A percentile compares a stretch with the other conserved stretches of the same genome.
Evolutionary conservation across 768 basidiomycete genomes (phyloP).

Genomic region (Termitomyces sp.): DNA sequence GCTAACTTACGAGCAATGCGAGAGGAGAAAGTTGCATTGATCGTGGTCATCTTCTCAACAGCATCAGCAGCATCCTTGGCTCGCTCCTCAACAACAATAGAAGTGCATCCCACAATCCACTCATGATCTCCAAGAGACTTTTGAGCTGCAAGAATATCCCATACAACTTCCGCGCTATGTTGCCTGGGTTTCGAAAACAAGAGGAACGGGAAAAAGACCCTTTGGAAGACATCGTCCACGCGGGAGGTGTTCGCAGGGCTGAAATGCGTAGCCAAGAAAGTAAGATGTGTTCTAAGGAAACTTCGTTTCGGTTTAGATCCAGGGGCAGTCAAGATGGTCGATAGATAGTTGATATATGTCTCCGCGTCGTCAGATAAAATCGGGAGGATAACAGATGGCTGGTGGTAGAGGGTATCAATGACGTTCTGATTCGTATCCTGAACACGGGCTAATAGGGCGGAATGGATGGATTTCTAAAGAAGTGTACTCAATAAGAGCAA

Average conservation of each 20-base stretch:
- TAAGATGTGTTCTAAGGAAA: slow-evolving; percentile 51
- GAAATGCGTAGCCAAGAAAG: slow-evolving; percentile 53
- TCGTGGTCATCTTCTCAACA: slow-evolving; percentile 41
- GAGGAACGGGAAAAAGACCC: slow-evolving; percentile 68
- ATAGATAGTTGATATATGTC: slow-evolving; percentile 45
- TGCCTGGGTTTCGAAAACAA: slow-evolving; percentile 71
- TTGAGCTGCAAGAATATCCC: slow-evolving; percentile 52
- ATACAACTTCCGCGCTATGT: slow-evolving; percentile 62
- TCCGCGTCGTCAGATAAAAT: slow-evolving; percentile 37
- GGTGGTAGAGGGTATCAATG: slow-evolving; percentile 63
- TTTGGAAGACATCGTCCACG: slow-evolving; percentile 39
- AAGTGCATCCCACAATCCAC: slow-evolving; percentile 55
- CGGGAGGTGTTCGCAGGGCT: slow-evolving; percentile 21
- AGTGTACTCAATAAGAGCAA: slow-evolving; percentile 3
- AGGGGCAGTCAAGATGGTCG: slow-evolving; percentile 29
- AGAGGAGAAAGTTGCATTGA: slow-evolving; percentile 53
- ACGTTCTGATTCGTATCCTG: slow-evolving; percentile 62
- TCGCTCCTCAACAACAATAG: slow-evolving; percentile 33
- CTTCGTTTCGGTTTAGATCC: slow-evolving; percentile 46
- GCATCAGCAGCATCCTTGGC: slow-evolving; percentile 28
- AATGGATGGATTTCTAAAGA: slow-evolving; percentile 50
- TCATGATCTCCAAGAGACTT: slow-evolving; percentile 27
- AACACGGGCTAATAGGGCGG: slow-evolving; percentile 64
- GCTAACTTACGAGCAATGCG: slow-evolving; percentile 60
- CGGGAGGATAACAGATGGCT: slow-evolving; percentile 42